Conservation (phyloP, 2,329 filamentous ascomycete genomes). For the Chaetomium sp. region DNA sequence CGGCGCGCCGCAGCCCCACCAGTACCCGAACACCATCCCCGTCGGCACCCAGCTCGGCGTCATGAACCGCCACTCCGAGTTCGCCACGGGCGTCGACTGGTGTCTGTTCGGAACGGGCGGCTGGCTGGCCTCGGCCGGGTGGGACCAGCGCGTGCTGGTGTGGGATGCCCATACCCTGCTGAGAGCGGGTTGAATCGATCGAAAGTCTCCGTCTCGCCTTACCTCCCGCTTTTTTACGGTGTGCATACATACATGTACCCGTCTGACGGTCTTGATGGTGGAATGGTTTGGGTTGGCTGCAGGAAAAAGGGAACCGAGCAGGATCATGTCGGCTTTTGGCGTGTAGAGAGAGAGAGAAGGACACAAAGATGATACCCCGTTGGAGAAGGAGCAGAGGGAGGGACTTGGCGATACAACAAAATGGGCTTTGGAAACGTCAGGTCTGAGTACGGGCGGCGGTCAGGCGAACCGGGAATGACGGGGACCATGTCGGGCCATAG, state of each 20-base stretch:
- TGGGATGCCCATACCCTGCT: slow-evolving; percentile 76
- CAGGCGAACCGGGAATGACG: neutral
- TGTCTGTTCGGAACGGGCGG: slow-evolving; percentile 93
- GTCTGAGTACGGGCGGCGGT: neutral
- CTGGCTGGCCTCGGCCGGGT: slow-evolving; percentile 92
- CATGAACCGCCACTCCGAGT: slow-evolving; percentile 94
- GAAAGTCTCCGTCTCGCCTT: neutral
- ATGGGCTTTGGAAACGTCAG: slow-evolving; percentile 20
- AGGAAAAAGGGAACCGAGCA: neutral
- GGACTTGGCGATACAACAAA: neutral
- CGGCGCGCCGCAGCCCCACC: slow-evolving; percentile 38
- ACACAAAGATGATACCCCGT: slow-evolving; percentile 23
- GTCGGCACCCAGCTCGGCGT: slow-evolving; percentile 74
- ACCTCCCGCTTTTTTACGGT: neutral
- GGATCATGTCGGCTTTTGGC: neutral
- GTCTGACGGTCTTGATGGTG: neutral
- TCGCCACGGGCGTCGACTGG: slow-evolving; percentile 96
- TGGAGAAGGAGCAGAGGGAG: slow-evolving; percentile 9
- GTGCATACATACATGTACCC: neutral
- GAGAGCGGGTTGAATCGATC: neutral
- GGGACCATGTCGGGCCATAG: neutral
- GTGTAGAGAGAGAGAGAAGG: slow-evolving; percentile 1
- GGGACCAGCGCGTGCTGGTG: slow-evolving; percentile 88
- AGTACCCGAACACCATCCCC: slow-evolving; percentile 41
- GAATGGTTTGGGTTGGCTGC: neutral